Conservation (phyloP, 139 green algal species). For the Zygnema cylindricum region DNA sequence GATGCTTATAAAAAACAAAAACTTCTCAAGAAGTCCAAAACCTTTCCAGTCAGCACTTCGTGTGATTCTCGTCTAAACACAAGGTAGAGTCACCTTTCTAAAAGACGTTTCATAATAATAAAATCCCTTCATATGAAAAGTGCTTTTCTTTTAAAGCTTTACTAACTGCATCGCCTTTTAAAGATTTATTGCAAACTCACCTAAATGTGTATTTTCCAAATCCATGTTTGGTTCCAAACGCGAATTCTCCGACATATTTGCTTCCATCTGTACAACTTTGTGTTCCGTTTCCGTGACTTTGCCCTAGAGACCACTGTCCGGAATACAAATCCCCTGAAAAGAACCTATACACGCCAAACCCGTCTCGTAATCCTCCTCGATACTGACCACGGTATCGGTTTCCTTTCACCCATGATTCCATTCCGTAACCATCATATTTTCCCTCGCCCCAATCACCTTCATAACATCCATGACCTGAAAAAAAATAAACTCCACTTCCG, state of each 20-base stretch:
- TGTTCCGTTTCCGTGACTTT: slow-evolving; percentile 51
- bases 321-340: slow-evolving; percentile 59
- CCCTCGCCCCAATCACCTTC: slow-evolving; percentile 58
- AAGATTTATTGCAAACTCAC: too few relatives aligned
- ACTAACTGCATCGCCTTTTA: too few relatives aligned
- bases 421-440: slow-evolving; percentile 58
- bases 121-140: too few relatives aligned
- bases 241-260: slow-evolving; percentile 55
- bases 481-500: slow-evolving; percentile 52
- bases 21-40: too few relatives aligned
- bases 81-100: too few relatives aligned
- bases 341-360: slow-evolving; percentile 57
- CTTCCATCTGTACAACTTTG: slow-evolving; percentile 56
- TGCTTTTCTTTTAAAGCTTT: too few relatives aligned
- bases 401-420: slow-evolving; percentile 50
- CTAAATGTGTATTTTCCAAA: slow-evolving; percentile 59
- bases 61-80: too few relatives aligned
- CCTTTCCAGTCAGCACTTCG: too few relatives aligned
- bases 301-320: slow-evolving; percentile 45
- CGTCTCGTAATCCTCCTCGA: slow-evolving; percentile 36
- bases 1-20: too few relatives aligned
- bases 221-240: slow-evolving; percentile 56
- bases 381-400: slow-evolving; percentile 58
- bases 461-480: slow-evolving; percentile 45
- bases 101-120: too few relatives aligned